Evolutionary conservation across 345 rosid species (phyloP), one percentile per base, ranked within the genome.

Genomic region (Corchorus capsularis): DNA sequence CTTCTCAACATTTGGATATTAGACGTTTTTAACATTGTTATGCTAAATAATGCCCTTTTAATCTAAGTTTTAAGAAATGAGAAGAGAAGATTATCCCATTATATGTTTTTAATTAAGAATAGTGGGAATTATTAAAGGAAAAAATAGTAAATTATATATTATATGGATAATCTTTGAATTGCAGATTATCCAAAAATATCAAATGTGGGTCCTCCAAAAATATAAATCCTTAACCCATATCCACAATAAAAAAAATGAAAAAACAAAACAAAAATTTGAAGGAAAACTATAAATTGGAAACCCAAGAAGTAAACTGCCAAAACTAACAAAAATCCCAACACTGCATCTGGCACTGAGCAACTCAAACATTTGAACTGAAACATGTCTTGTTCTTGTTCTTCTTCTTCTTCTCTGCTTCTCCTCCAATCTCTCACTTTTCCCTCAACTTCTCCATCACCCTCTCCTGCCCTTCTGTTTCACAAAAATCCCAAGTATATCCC

Each of bases 321-420:
- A 64, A 71, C 63, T 32, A 47, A 34, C 39, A 32, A 47, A 71
- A 56, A 50, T 41, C 77, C 47, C 4, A 61, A 17, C 43, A 17
- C 43, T 22, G 37, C 34, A 17, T n/a, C 66, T 76, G 66, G 16
- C 53, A 20, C 13, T 68, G n/a, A 50, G 49, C 56, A 61, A 6
- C n/a, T 32, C 11, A 27, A 32, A 65, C 57, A 2, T 55, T 55
- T 4, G 37, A 53, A 22, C 19, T 4, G 37, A 53, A 22, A n/a
- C 81, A 92, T 92, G 98, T 79, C 75, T 54, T 74, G 85, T 81
- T 75, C 81, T 66, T 6, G 27, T 27, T 46, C 72, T 41, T n/a
- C n/a, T 27, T 46, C 72, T 41, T n/a, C n/a, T 67, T 46, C 55
- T 75, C 63, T 17, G 70, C 63, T 69, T 82, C 78, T 63, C 71